Conservation (phyloP, 2,329 filamentous ascomycete genomes). For the Arthrobotrys sinensis region DNA sequence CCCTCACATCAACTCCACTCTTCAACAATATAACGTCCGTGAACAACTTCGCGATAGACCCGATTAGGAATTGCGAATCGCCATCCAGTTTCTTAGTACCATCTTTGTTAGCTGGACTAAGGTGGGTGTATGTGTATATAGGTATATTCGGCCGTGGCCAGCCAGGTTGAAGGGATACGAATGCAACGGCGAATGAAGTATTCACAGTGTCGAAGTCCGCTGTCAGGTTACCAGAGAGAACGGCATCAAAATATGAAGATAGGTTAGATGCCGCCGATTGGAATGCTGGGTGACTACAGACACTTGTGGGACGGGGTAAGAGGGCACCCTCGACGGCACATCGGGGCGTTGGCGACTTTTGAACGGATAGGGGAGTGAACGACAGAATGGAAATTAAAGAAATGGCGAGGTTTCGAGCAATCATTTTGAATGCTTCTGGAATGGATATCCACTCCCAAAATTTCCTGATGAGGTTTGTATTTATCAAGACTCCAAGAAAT, state of each 20-base stretch:
- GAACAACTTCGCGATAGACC: conserved; percentile 68
- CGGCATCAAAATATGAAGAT: conserved; percentile 65
- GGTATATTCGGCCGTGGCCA: conserved; percentile 59
- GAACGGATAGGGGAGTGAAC: background rate
- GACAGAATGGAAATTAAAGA: background rate
- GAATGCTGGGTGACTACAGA: conserved; percentile 65
- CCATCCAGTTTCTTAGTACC: conserved; percentile 66
- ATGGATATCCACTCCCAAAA: background rate
- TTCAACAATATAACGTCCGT: conserved; percentile 67
- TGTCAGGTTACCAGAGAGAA: conserved; percentile 65
- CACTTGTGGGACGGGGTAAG: conserved; percentile 66
- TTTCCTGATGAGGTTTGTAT: too few species aligned
- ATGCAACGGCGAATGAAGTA: conserved; percentile 65
- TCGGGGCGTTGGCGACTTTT: background rate
- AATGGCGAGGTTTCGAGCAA: background rate
- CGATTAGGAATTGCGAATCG: conserved; percentile 69
- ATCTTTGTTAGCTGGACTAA: conserved; percentile 66
- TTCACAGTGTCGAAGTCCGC: conserved; percentile 67
- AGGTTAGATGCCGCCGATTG: conserved; percentile 65
- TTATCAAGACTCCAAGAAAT: too few species aligned
- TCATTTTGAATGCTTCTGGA: conserved; percentile 12
- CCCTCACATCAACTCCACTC: conserved; percentile 66
- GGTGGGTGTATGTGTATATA: conserved; percentile 69
- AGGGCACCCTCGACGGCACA: conserved; percentile 59
- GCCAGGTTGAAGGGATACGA: conserved; percentile 65